These are phyloP conservation scores for Cystobasidium onofrii DNA, from an alignment of 768 basidiomycete genomes.

Conservation along the genomic window DNA sequence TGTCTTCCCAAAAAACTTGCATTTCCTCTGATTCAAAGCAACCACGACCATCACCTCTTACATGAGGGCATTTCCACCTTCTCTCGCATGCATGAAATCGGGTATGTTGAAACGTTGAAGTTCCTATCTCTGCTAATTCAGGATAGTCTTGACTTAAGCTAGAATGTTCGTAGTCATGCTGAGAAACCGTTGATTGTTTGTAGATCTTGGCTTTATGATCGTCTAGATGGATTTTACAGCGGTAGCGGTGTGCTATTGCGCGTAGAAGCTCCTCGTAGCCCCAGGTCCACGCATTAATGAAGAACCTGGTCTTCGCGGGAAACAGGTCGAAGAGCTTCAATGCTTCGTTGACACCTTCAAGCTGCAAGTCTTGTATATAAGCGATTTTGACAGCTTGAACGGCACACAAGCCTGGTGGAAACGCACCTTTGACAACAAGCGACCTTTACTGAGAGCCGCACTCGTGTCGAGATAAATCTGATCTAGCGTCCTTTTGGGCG, in stretches of 20 bases:
- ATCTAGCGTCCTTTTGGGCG: conserved; percentile 9
- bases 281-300: conserved; percentile 90
- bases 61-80: conserved; percentile 39
- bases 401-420: not conserved
- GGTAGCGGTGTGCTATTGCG: conserved; percentile 61
- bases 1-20: conserved; percentile 22
- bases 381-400: not conserved
- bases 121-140: not conserved
- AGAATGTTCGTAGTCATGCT: conserved; percentile 53
- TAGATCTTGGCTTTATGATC: conserved; percentile 74
- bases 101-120: conserved; percentile 47
- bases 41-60: conserved; percentile 36
- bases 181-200: conserved; percentile 27
- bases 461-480: conserved; percentile 75
- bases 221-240: conserved; percentile 76
- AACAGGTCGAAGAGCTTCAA: conserved; percentile 62
- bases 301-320: conserved; percentile 64
- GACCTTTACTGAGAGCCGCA: conserved; percentile 51
- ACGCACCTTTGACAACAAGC: conserved; percentile 6
- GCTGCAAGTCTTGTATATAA: conserved; percentile 51
- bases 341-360: conserved; percentile 59
- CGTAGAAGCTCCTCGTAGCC: conserved; percentile 89
- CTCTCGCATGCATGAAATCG: conserved; percentile 93
- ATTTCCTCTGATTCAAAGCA: conserved; percentile 30
- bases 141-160: conserved; percentile 52